Percentiles rank a stretch among this genome's conserved stretches.
These are phyloP conservation scores for Falciphora oryzae DNA, from an alignment of 2,329 filamentous ascomycete species.

Conservation along the genomic window DNA sequence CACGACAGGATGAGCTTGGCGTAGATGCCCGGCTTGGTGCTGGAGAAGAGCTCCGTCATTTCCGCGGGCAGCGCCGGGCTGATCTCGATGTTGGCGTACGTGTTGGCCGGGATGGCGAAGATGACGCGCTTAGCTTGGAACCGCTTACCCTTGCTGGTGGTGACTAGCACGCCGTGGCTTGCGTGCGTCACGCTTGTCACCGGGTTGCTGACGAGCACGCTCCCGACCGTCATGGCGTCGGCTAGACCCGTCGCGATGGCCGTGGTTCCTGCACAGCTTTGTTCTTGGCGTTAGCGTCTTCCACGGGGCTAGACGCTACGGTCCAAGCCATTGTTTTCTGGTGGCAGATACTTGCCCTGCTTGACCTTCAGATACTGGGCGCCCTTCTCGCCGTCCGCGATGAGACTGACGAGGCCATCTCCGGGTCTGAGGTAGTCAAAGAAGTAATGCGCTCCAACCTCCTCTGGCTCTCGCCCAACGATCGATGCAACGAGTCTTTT, in stretches of 20 bases:
- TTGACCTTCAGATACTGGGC: conserved; percentile 7
- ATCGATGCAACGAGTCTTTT: not conserved
- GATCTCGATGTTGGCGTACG: conserved; percentile 40
- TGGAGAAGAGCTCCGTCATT: conserved; percentile 30
- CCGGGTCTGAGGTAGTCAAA: not conserved
- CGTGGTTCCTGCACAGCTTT: not conserved
- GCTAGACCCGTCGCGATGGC: not conserved
- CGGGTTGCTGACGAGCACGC: not conserved
- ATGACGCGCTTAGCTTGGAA: conserved; percentile 39
- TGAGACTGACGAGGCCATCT: not conserved
- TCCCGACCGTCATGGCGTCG: not conserved
- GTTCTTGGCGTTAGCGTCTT: not conserved
- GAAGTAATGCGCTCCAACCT: conserved; percentile 5
- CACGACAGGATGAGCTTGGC: conserved; percentile 44
- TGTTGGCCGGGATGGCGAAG: conserved; percentile 40
- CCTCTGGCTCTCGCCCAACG: conserved; percentile 4
- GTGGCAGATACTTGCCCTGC: not conserved
- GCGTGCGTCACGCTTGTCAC: no score
- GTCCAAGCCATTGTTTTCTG: no score
- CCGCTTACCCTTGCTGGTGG: conserved; percentile 20
- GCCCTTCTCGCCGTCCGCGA: not conserved
- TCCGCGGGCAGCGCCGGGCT: conserved; percentile 35
- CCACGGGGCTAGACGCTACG: no score
- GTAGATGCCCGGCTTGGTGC: conserved; percentile 39
- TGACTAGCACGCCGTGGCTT: conserved; percentile 17